Evolutionary conservation across 768 basidiomycete genomes (phyloP).

Genomic region (Serendipita sp.): DNA sequence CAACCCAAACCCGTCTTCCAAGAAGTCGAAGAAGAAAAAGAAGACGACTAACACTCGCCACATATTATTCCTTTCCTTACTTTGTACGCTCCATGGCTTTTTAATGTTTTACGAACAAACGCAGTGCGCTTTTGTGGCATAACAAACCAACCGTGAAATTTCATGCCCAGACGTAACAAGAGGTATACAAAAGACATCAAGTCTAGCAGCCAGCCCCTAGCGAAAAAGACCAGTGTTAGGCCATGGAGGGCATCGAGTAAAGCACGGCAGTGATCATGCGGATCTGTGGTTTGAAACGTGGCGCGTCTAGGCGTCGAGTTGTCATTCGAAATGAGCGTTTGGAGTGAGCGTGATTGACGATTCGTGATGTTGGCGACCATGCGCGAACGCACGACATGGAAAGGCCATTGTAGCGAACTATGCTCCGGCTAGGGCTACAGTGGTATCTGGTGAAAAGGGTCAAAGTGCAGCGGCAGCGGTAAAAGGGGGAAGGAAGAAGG

Average conservation of each 20-base stretch:
- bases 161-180: background rate
- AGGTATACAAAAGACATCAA: constrained; percentile 2
- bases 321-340: background rate
- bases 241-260: too few relatives aligned
- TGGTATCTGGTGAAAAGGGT: background rate
- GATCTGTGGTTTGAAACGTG: too few relatives aligned
- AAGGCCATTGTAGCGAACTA: background rate
- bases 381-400: background rate
- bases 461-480: too few relatives aligned
- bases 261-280: too few relatives aligned
- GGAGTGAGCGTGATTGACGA: background rate
- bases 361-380: background rate
- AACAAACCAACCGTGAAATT: background rate
- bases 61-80: too few relatives aligned
- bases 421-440: background rate
- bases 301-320: background rate
- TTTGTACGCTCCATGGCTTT: too few relatives aligned
- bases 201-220: background rate
- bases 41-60: constrained; percentile 20
- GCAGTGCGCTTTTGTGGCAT: background rate
- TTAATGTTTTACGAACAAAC: too few relatives aligned
- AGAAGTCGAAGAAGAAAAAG: constrained; percentile 37
- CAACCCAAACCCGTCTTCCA: constrained; percentile 81
- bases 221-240: background rate
- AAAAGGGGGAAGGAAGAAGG: background rate